Conservation (phyloP, 2,329 filamentous ascomycete species). For the Colletotrichum sp. region DNA sequence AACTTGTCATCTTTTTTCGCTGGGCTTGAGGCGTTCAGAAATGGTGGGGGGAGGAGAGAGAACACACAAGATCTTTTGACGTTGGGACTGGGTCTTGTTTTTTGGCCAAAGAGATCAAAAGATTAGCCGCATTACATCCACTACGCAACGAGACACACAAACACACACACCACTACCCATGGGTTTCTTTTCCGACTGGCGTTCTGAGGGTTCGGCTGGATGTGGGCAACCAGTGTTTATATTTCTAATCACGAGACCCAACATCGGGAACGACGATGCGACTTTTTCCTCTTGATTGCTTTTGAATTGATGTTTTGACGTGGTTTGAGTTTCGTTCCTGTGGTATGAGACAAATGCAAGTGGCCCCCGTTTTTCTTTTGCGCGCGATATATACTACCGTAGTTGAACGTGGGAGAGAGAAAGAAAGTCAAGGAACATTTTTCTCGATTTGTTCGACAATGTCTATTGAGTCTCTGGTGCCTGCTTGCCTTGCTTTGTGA, state of each 20-base stretch:
- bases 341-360: neutral
- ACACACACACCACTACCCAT: neutral
- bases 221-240: neutral
- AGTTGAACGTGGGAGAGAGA: neutral
- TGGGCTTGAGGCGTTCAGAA: neutral
- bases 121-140: neutral
- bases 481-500: neutral
- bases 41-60: neutral
- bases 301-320: neutral
- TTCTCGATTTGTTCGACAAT: neutral
- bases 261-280: neutral
- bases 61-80: neutral
- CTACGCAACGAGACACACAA: neutral
- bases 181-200: neutral
- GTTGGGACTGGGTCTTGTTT: neutral
- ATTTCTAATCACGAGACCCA: neutral
- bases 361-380: neutral
- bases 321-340: neutral
- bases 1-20: neutral
- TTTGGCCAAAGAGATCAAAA: neutral
- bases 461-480: neutral
- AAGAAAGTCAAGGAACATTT: neutral
- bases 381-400: neutral
- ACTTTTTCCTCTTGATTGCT: neutral
- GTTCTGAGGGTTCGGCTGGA: neutral